Evolutionary conservation across 208 protist genomes (phyloP), one percentile per base, ranked within the genome.

Genomic region (Leishmania tropica): DNA sequence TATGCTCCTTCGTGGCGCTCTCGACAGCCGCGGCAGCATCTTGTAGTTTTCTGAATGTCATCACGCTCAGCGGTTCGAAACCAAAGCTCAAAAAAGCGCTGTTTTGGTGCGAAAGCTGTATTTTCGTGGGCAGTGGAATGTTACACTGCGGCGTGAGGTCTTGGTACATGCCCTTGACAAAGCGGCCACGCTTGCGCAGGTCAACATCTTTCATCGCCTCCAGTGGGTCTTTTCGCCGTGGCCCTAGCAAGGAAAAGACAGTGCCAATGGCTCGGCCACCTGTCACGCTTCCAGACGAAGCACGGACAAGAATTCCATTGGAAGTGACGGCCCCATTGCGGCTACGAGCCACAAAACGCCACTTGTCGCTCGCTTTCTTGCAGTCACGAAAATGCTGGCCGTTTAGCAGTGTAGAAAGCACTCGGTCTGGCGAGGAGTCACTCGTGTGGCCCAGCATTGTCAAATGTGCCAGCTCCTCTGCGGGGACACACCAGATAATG

Each of bases 171-270:
- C 93, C 93, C 54, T 92, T 92, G 24, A 96, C 83, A 86, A 94
- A 96, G 62, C 92, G 90, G 15, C 93, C 94, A 54, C 87, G 87
- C 78, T 97, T 97, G 75, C 89, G 80, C 76, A 89, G 54, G 80
- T 97, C 94, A 75, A 96, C 87, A n/a, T 95, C 93, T 56, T 89
- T 90, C 71, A 91, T 86, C 17, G 88, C 88, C 78, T 95, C 93
- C 37, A 97, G 84, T 62, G 91, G 90, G 74, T 97, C 94, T 42
- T 91, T 96, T 54, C 89, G 85, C 56, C 87, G 84, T 54, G 89
- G 86, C 8, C 90, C 89, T 15, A 95, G 81, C 58, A 97, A 83
- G 24, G 90, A 79, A 37, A 91, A 97, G 0, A 95, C 89, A 47
- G 89, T 92, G 47, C 94, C 94, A 67, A 96, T 91, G 17, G 88